These are phyloP conservation scores for Leccinum incarnatum DNA, from an alignment of 768 basidiomycete genomes.

Conservation along the genomic window DNA sequence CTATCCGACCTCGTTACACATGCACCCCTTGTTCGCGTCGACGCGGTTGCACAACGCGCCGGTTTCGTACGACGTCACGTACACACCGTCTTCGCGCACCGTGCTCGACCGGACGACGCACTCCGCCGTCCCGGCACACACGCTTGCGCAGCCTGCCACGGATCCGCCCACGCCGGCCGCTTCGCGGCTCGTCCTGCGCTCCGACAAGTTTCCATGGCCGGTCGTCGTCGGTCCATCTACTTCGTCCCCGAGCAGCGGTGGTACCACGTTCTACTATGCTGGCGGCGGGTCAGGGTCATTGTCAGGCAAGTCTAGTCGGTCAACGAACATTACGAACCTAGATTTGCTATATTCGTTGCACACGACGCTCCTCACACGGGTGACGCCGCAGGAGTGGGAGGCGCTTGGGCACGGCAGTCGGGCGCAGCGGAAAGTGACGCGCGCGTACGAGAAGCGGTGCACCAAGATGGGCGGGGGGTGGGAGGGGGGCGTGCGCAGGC, in stretches of 20 bases:
- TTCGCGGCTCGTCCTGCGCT: conserved; percentile 49
- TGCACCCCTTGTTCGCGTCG: conserved; percentile 63
- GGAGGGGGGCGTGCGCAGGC: conserved; percentile 60
- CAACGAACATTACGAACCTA: conserved; percentile 50
- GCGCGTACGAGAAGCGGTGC: conserved; percentile 63
- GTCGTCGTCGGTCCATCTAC: conserved; percentile 45
- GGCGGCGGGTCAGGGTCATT: conserved; percentile 14
- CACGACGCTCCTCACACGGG: conserved; percentile 49
- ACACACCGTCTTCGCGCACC: conserved; percentile 54
- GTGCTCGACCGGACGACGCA: conserved; percentile 56
- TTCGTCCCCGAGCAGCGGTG: conserved; percentile 20
- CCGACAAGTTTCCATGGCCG: conserved; percentile 61
- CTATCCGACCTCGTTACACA: conserved; percentile 41
- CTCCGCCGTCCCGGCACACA: conserved; percentile 51
- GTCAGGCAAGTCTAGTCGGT: conserved; percentile 20
- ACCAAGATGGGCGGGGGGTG: conserved; percentile 61
- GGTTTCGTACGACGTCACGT: conserved; percentile 58
- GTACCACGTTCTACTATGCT: conserved; percentile 23
- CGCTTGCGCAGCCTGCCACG: conserved; percentile 61
- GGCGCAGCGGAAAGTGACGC: conserved; percentile 55
- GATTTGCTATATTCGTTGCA: conserved; percentile 64
- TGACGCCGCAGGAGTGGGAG: conserved; percentile 66
- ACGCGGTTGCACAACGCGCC: conserved; percentile 56
- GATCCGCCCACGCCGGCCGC: conserved; percentile 51
- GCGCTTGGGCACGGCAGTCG: conserved; percentile 52